Evolutionary conservation across 2,329 filamentous ascomycete genomes (phyloP), one percentile per base, ranked within the genome.

Genomic region (Exophiala calicioides): DNA sequence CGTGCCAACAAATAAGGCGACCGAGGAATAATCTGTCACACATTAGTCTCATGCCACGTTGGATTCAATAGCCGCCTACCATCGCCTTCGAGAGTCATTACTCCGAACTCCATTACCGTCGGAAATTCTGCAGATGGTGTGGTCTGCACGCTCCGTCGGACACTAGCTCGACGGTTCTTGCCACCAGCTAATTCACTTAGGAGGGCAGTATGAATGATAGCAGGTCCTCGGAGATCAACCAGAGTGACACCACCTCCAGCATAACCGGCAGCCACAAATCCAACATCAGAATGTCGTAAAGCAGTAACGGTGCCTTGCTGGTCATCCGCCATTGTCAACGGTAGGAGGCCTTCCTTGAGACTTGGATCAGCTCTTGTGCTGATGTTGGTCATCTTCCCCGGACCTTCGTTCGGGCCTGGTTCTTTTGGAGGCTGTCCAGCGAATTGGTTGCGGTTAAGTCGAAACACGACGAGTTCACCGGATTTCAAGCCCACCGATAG

Each of bases 51-150:
- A n/a, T n/a, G n/a, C n/a, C n/a, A n/a, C n/a, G n/a, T n/a, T n/a
- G n/a, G n/a, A n/a, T n/a, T n/a, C n/a, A n/a, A n/a, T n/a, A n/a
- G n/a, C n/a, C n/a, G n/a, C 64, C 57, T 67, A 77, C 74, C 83
- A 62, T 97, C 91, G n/a, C 85, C 87, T 32, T 97, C 93, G 3
- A 96, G 71, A 3, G 87, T 94, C 82, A 98, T 85, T 35, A 95
- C 88, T 42, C 88, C 89, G 69, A 97, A 98, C 62, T 96, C 88
- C 20, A 97, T 82, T 21, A 74, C 77, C 0, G 88, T 89, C 1
- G 88, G 82, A 79, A 84, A 94, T 61, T 96, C 90, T 36, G 75
- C 73, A 3, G 72, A 65, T 4, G 76, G 47, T 6, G 47, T 32
- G n/a, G 44, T 13, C 2, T 36, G 20, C 3, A 32, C 27, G 16